A percentile compares a stretch with the other conserved stretches of the same genome.
Evolutionary conservation across 2,329 filamentous ascomycete species (phyloP).

Genomic region (Dactylellina sp.): DNA sequence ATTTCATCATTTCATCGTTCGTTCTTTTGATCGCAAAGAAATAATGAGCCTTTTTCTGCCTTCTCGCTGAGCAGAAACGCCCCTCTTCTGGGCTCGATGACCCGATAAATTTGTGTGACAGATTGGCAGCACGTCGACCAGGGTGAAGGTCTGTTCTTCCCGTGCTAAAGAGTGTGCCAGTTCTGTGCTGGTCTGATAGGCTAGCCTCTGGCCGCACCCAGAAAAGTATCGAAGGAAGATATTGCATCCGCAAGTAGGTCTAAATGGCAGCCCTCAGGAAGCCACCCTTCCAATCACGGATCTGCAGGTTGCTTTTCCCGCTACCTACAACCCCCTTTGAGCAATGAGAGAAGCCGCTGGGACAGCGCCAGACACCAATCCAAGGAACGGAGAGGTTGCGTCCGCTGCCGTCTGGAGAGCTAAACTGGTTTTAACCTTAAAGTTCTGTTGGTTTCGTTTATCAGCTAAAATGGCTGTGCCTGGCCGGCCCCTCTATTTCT

Average conservation of each 20-base stretch:
- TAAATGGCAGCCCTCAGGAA: slow-evolving; percentile 20
- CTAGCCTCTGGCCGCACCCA: slow-evolving; percentile 42
- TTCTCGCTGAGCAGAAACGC: slow-evolving; percentile 6
- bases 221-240: slow-evolving; percentile 34
- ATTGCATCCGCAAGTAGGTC: slow-evolving; percentile 25
- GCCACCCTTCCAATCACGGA: slow-evolving; percentile 52
- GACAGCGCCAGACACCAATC: slow-evolving; percentile 24
- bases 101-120: slow-evolving; percentile 49
- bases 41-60: neutral
- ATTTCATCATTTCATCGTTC: slow-evolving; percentile 23
- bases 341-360: slow-evolving; percentile 9
- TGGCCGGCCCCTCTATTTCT: slow-evolving; percentile 9
- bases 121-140: slow-evolving; percentile 40
- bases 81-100: neutral
- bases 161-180: slow-evolving; percentile 54
- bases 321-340: slow-evolving; percentile 28
- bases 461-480: slow-evolving; percentile 26
- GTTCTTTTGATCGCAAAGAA: slow-evolving; percentile 8
- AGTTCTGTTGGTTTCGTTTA: slow-evolving; percentile 54
- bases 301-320: slow-evolving; percentile 46
- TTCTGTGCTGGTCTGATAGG: slow-evolving; percentile 45
- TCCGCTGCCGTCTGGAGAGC: slow-evolving; percentile 52
- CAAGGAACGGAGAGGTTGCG: slow-evolving; percentile 56
- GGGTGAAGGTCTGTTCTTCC: slow-evolving; percentile 36
- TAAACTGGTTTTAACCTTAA: slow-evolving; percentile 47